Conservation (phyloP, 2,329 filamentous ascomycete genomes). For the Alternaria sp. region DNA sequence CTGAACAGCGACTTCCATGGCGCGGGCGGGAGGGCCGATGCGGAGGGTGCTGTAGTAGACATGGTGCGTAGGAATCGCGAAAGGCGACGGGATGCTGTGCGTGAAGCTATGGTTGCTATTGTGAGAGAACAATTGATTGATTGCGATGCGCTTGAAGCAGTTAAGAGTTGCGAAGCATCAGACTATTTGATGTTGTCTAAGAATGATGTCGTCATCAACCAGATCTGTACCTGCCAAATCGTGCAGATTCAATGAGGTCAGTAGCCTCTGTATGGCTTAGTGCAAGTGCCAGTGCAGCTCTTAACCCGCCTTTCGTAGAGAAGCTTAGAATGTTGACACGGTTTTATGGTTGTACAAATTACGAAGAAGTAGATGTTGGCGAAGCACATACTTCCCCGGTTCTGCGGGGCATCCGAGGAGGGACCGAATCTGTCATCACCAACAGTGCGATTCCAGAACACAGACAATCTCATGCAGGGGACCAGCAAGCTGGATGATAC, state of each 20-base stretch:
- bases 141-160: slow-evolving; percentile 3
- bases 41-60: slow-evolving; percentile 54
- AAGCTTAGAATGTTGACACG: background rate
- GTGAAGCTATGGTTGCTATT: slow-evolving; percentile 52
- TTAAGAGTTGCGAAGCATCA: background rate
- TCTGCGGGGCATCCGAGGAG: background rate
- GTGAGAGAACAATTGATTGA: slow-evolving; percentile 1
- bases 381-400: background rate
- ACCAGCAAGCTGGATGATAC: background rate
- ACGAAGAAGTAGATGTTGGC: background rate
- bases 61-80: slow-evolving; percentile 54
- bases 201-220: slow-evolving; percentile 33
- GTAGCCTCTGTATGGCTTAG: slow-evolving; percentile 1
- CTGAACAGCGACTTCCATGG: slow-evolving; percentile 63
- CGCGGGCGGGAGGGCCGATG: slow-evolving; percentile 51
- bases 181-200: slow-evolving; percentile 10
- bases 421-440: background rate
- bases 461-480: background rate
- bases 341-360: background rate
- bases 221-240: slow-evolving; percentile 13
- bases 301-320: background rate
- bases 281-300: background rate
- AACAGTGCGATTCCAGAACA: background rate
- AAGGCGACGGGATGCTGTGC: slow-evolving; percentile 47
- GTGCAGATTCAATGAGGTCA: slow-evolving; percentile 20